Evolutionary conservation across 805 yeast genomes (phyloP), one percentile per base, ranked within the genome.

Genomic region (Yarrowia sp.): DNA sequence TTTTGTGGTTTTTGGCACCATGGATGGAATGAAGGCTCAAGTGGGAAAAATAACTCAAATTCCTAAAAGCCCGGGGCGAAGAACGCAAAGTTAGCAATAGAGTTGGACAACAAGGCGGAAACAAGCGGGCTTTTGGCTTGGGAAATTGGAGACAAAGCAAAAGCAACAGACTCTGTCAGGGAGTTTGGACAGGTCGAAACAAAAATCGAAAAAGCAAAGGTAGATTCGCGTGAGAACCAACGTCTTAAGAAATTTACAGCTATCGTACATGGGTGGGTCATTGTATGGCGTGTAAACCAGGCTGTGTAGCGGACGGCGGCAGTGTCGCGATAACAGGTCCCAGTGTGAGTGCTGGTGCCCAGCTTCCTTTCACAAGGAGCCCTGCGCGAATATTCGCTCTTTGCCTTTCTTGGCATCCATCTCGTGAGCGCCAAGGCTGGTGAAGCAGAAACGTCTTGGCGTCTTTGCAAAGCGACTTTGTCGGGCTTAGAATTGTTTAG

Each of bases 381-480:
- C 41, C 42, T 50, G 57, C 32, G 57, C 42, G 57, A 50, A 50
- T 50, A 50, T 50, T 43, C 18, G 35, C 33, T 13, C 9, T 33
- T 48, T 48, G 55, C 31, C 31, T 48, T 48, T 48, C 57, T 50
- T 50, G 57, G 57, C 57, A 36, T 22, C 57, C 57, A 50, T 50
- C 57, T 36, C 57, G 43, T 50, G 57, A 50, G 57, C 57, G 43
- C 43, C 57, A 50, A 50, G 57, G 33, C 42, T 35, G 42, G 57
- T 11, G 41, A 33, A 33, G 57, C 43, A 36, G 57, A 22, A 36
- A 14, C 57, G 17, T 22, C 42, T 35, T 50, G 42, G 57, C 43
- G 31, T 14, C 15, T 13, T 48, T 17, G 22, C 36, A 22, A 15
- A 10, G 55, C 17, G 55, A 48, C 55, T 50, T 50, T 50, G 57